Percentiles rank a stretch among this genome's conserved stretches.
Evolutionary conservation across 2,329 filamentous ascomycete species (phyloP).

Genomic region (Proliferodiscus dingleyae): DNA sequence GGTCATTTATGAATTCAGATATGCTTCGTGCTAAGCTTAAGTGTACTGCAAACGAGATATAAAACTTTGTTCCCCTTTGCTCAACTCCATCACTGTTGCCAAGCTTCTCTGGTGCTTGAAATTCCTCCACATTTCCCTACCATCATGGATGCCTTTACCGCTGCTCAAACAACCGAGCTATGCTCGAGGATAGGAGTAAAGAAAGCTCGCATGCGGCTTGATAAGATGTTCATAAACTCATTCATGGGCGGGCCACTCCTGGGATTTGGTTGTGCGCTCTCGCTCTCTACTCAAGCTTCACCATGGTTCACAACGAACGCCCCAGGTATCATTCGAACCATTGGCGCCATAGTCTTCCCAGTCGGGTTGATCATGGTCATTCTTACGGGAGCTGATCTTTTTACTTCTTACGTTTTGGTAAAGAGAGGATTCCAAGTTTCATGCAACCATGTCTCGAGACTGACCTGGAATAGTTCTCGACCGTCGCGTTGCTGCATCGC

Average conservation of each 20-base stretch:
- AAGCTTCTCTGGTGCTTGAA: too few relatives aligned
- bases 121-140: too few relatives aligned
- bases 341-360: slow-evolving; percentile 43
- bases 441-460: too few relatives aligned
- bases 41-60: too few relatives aligned
- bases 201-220: slow-evolving; percentile 48
- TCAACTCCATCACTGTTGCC: too few relatives aligned
- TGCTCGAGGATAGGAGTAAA: slow-evolving; percentile 44
- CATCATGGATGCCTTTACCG: slow-evolving; percentile 39
- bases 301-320: slow-evolving; percentile 47
- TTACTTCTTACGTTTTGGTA: slow-evolving; percentile 37
- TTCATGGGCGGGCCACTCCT: slow-evolving; percentile 48
- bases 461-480: slow-evolving; percentile 41
- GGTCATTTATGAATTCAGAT: too few relatives aligned
- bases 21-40: too few relatives aligned
- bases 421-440: too few relatives aligned
- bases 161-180: slow-evolving; percentile 45
- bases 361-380: slow-evolving; percentile 46
- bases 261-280: slow-evolving; percentile 45
- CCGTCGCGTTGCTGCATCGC: slow-evolving; percentile 39
- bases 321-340: slow-evolving; percentile 41
- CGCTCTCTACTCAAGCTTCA: slow-evolving; percentile 40
- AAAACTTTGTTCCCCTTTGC: too few relatives aligned
- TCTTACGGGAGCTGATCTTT: slow-evolving; percentile 44
- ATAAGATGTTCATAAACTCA: slow-evolving; percentile 48